phyloP scores from a whole-genome alignment of 257 asterid species.

The Cynanchum wilfordii region DNA sequence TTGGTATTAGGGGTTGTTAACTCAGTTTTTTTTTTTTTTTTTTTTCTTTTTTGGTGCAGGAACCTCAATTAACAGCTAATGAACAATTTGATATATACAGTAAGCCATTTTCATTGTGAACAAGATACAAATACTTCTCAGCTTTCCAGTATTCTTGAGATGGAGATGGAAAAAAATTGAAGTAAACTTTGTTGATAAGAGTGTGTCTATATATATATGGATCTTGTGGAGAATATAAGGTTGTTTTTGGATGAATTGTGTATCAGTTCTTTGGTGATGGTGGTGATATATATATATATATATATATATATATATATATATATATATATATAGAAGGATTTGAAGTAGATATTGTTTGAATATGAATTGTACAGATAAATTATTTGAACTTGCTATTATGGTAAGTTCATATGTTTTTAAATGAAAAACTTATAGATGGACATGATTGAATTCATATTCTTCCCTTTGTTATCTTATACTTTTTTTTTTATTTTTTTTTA shows the following conservation, averaged over 20 bases:
- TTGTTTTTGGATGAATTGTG: not conserved
- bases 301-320: too few species aligned
- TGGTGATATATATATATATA: not conserved
- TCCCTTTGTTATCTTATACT: too few species aligned
- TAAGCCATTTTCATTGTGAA: slow-evolving; percentile 67
- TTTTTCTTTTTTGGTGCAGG: slow-evolving; percentile 32
- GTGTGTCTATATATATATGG: not conserved
- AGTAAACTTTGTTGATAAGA: not conserved
- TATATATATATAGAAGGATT: not conserved
- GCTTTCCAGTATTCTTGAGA: not conserved
- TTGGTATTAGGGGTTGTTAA: not conserved
- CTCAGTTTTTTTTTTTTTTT: not conserved
- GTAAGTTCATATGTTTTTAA: not conserved
- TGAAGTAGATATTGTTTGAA: slow-evolving; percentile 10
- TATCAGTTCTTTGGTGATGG: not conserved
- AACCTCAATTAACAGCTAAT: slow-evolving; percentile 69
- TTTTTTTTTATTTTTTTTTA: too few species aligned
- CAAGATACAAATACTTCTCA: not conserved
- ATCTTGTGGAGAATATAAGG: not conserved
- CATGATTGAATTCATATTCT: too few species aligned
- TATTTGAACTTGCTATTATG: not conserved
- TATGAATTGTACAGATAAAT: not conserved
- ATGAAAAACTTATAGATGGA: too few species aligned
- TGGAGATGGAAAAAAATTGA: not conserved
- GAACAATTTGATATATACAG: slow-evolving; percentile 75